Evolutionary conservation across 768 basidiomycete species (phyloP).

Genomic region (Lenzites betulinus): DNA sequence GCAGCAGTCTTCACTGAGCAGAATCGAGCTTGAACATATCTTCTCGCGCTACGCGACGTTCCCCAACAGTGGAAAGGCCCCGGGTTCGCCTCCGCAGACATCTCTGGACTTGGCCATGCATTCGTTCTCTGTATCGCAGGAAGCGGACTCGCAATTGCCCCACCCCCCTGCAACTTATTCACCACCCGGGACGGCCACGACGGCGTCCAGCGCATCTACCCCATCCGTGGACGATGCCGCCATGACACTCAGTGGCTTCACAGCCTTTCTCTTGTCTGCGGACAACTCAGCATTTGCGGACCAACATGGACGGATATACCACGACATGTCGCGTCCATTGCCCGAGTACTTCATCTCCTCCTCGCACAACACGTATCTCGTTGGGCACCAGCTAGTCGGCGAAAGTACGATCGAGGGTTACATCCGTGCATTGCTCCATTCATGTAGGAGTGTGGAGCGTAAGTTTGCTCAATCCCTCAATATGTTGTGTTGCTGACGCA

Average conservation of each 20-base stretch:
- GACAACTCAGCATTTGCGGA: slow-evolving; percentile 69
- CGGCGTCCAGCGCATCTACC: slow-evolving; percentile 2
- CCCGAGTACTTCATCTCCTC: slow-evolving; percentile 88
- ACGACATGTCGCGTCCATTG: slow-evolving; percentile 89
- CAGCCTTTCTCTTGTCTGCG: slow-evolving; percentile 75
- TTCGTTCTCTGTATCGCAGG: slow-evolving; percentile 17
- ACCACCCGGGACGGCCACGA: not conserved
- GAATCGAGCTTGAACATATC: slow-evolving; percentile 35
- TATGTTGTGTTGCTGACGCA: not conserved
- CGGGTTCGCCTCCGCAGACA: slow-evolving; percentile 28
- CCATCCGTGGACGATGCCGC: slow-evolving; percentile 24
- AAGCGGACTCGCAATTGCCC: not conserved
- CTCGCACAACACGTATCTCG: slow-evolving; percentile 91
- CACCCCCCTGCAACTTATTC: not conserved
- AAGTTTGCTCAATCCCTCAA: slow-evolving; percentile 32
- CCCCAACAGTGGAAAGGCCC: slow-evolving; percentile 1
- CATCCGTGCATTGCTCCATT: slow-evolving; percentile 84
- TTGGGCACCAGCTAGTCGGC: slow-evolving; percentile 85
- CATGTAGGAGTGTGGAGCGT: slow-evolving; percentile 95
- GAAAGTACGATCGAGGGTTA: slow-evolving; percentile 91
- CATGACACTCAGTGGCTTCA: slow-evolving; percentile 66
- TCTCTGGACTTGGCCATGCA: slow-evolving; percentile 32
- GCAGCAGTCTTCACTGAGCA: slow-evolving; percentile 33
- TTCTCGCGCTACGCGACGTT: slow-evolving; percentile 41
- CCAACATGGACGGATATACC: slow-evolving; percentile 55